phyloP scores from a whole-genome alignment of 2,329 filamentous ascomycete species.

The Penicillium sclerotigenum region DNA sequence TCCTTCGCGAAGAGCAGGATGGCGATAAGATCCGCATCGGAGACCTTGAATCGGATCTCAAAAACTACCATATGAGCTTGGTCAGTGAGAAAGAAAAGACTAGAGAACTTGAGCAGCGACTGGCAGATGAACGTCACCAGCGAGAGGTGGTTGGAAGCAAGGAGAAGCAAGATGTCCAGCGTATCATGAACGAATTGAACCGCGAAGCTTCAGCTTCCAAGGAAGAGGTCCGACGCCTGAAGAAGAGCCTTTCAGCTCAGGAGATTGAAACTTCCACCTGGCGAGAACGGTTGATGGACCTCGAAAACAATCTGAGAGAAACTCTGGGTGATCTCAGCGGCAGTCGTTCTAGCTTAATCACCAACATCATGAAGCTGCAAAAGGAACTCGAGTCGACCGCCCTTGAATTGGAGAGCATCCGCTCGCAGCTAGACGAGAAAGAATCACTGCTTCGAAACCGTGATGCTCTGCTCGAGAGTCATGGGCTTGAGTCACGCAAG shows the following conservation, averaged over 20 bases:
- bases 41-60: slow-evolving; percentile 79
- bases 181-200: slow-evolving; percentile 89
- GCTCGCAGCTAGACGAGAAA: slow-evolving; percentile 78
- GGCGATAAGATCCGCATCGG: slow-evolving; percentile 97
- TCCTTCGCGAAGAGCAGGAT: slow-evolving; percentile 94
- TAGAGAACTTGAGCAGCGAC: slow-evolving; percentile 68
- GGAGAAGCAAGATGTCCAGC: slow-evolving; percentile 93
- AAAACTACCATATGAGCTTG: slow-evolving; percentile 73
- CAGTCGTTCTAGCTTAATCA: slow-evolving; percentile 78
- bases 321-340: slow-evolving; percentile 84
- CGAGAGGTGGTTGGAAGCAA: slow-evolving; percentile 80
- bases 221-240: slow-evolving; percentile 77
- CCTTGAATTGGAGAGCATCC: slow-evolving; percentile 75
- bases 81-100: slow-evolving; percentile 78
- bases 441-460: slow-evolving; percentile 86
- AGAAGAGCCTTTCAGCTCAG: slow-evolving; percentile 75
- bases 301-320: slow-evolving; percentile 84
- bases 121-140: slow-evolving; percentile 77
- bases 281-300: slow-evolving; percentile 84
- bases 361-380: slow-evolving; percentile 82
- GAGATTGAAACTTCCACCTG: slow-evolving; percentile 87
- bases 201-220: slow-evolving; percentile 75
- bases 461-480: slow-evolving; percentile 81
- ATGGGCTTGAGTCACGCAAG: slow-evolving; percentile 80
- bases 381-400: slow-evolving; percentile 81